A percentile compares a stretch with the other conserved stretches of the same genome.
Evolutionary conservation across 495 filamentous ascomycete species (phyloP).

Genomic region (Neurospora sublineolata): DNA sequence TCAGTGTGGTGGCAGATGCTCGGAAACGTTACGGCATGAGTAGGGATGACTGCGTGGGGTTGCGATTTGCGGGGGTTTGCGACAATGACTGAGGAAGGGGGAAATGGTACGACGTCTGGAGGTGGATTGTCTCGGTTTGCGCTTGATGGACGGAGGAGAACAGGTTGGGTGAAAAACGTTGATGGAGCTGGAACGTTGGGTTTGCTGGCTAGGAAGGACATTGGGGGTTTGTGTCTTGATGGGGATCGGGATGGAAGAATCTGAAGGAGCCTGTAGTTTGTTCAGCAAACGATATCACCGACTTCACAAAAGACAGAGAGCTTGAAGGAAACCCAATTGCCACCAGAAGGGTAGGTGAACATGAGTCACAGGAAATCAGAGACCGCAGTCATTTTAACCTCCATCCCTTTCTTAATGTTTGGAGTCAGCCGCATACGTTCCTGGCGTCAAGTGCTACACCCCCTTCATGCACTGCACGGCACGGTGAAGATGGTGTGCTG

Average conservation of each 20-base stretch:
- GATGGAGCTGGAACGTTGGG: neutral
- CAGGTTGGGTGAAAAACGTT: neutral
- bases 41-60: neutral
- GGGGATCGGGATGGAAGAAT: neutral
- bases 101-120: neutral
- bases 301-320: neutral
- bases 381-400: neutral
- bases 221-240: neutral
- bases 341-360: neutral
- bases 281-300: neutral
- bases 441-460: neutral
- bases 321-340: neutral
- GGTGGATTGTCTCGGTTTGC: neutral
- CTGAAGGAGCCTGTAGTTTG: neutral
- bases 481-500: neutral
- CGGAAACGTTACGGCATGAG: neutral
- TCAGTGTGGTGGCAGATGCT: neutral
- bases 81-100: neutral
- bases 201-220: neutral
- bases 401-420: neutral
- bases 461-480: neutral
- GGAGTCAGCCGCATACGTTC: neutral
- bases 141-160: neutral
- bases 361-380: neutral
- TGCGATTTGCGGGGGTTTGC: neutral